Evolutionary conservation across 805 yeast species (phyloP).

Genomic region (Wickerhamomyces bovis): DNA sequence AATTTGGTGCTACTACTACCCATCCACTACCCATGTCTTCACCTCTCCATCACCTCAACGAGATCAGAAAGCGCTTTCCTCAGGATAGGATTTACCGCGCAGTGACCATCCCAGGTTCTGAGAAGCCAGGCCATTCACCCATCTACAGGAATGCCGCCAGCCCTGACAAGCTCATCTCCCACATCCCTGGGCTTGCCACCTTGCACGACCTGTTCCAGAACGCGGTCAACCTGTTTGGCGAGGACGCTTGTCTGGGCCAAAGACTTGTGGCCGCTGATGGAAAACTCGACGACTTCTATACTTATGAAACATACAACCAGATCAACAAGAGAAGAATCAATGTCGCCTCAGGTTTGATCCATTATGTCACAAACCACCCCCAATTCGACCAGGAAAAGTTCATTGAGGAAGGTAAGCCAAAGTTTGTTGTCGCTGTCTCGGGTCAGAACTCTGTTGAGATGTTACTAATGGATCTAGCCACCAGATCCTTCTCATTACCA

Average conservation of each 20-base stretch:
- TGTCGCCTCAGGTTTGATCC: constrained; percentile 42
- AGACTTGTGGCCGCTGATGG: constrained; percentile 24
- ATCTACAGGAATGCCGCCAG: constrained; percentile 34
- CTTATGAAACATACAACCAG: constrained; percentile 33
- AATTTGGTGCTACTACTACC: neutral
- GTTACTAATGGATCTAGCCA: constrained; percentile 53
- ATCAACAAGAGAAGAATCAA: constrained; percentile 31
- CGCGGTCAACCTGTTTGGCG: constrained; percentile 26
- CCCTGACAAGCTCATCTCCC: constrained; percentile 17
- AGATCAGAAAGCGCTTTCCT: constrained; percentile 2
- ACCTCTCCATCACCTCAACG: constrained; percentile 3
- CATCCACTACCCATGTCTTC: neutral
- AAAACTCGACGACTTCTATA: constrained; percentile 33
- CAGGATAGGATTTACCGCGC: constrained; percentile 13
- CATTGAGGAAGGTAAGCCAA: constrained; percentile 14
- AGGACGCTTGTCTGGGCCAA: constrained; percentile 34
- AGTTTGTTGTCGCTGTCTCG: constrained; percentile 41
- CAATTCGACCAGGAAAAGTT: constrained; percentile 6
- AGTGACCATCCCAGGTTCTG: constrained; percentile 30
- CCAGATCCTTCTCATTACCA: constrained; percentile 41
- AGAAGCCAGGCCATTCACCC: constrained; percentile 37
- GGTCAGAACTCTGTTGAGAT: constrained; percentile 51
- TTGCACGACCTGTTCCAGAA: constrained; percentile 33
- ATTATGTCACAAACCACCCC: constrained; percentile 22
- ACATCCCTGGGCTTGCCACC: constrained; percentile 28